Base-by-base conservation (phyloP, 2,329 filamentous ascomycete species). In the Cladophialophora carrionii region DNA sequence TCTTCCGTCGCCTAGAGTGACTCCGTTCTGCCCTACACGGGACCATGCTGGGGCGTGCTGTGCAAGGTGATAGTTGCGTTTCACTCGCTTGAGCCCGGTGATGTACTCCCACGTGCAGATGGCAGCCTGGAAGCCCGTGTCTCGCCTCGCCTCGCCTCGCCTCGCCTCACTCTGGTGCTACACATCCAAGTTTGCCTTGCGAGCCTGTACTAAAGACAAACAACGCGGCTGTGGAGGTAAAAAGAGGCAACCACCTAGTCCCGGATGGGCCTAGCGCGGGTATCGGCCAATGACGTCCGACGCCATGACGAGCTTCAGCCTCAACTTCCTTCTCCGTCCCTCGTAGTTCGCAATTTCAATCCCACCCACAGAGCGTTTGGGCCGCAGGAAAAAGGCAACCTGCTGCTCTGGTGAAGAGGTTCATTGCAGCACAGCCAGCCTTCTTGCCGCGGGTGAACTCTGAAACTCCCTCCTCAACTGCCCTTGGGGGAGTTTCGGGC, bases 121-220 rank as follows among this genome's bases (percentile, higher is more conserved):
- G 57, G 57, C 48, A 53, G 57, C 57, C 57, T 53, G 32, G 37
- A 14, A 41, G 14, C 34, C 22, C 46, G 46, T 49, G 7, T 6
- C 22, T 26, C 46, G 46, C 46, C 46, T 26, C 20, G n/a, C n/a
- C 9, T 43, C 41, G 54, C 24, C 24, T 26, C 32, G 29, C 57
- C 32, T 43, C 46, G 57, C 57, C 56, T 60, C 57, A 52, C 57
- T 52, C 22, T 60, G 20, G 57, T 31, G 48, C 17, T 43, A 43
- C 37, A 22, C 43, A 32, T 60, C 41, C 57, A 60, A 52, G 29
- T 52, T 60, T 60, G 57, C 57, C 57, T 60, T 52, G 57, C 48
- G 29, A 20, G 31, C 20, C 20, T n/a, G 22, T 32, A 34, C 31
- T 12, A 41, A 37, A 12, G 29, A 20, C 46, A 60, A 60, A 60